These are phyloP conservation scores for Cucurbita moschata DNA, from an alignment of 306 rosid species.

Conservation along the genomic window DNA sequence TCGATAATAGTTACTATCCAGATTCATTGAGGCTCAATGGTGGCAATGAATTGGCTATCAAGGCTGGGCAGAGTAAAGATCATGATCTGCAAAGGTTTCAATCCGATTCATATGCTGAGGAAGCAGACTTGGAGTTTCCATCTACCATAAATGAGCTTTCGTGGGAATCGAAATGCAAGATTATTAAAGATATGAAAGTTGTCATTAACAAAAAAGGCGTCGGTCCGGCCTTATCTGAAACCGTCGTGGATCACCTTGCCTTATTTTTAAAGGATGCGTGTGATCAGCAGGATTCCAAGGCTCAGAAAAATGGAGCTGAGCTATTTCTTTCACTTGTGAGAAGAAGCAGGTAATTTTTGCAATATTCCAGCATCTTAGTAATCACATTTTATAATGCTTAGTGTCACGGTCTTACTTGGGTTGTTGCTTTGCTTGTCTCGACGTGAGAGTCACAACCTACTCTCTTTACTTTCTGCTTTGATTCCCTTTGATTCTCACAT, in stretches of 20 bases:
- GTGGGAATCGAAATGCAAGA: slow-evolving; percentile 65
- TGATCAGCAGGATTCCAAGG: slow-evolving; percentile 32
- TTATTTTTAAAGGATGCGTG: slow-evolving; percentile 50
- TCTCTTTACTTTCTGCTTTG: neutral
- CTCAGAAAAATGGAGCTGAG: slow-evolving; percentile 49
- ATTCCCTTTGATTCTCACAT: neutral
- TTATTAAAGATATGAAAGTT: slow-evolving; percentile 45
- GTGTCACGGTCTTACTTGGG: no score
- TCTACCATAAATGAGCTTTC: slow-evolving; percentile 44
- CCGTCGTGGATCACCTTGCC: slow-evolving; percentile 39
- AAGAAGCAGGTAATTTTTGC: slow-evolving; percentile 42
- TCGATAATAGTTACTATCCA: slow-evolving; percentile 43
- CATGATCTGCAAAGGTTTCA: slow-evolving; percentile 19
- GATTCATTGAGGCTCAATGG: slow-evolving; percentile 25
- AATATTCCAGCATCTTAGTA: neutral
- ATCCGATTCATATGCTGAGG: slow-evolving; percentile 19
- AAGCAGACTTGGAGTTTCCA: slow-evolving; percentile 28
- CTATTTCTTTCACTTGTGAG: slow-evolving; percentile 41
- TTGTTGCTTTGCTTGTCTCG: no score
- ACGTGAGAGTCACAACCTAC: no score
- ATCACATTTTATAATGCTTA: neutral
- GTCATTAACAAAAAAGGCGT: slow-evolving; percentile 27
- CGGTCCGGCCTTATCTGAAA: slow-evolving; percentile 26
- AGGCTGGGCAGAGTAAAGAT: slow-evolving; percentile 13
- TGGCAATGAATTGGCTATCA: slow-evolving; percentile 18